Conservation (phyloP, 1,139 yeast species). For the Suhomyces chickasaworum region DNA sequence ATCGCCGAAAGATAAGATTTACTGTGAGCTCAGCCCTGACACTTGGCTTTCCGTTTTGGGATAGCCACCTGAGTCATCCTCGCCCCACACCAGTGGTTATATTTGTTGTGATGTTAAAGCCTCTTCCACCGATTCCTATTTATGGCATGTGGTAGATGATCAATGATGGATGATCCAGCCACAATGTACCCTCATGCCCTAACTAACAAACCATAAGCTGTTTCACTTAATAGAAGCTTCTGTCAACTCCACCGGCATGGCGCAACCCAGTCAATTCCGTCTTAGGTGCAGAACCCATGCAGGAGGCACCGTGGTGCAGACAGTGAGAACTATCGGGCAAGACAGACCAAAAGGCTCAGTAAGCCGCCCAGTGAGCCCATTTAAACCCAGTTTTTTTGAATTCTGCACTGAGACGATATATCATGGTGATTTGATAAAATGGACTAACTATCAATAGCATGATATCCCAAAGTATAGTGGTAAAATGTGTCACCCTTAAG, state of each 20-base stretch:
- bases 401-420: too few relatives aligned
- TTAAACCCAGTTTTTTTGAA: background rate
- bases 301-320: background rate
- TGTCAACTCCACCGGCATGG: background rate
- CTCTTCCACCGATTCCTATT: too few relatives aligned
- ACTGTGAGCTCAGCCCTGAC: conserved; percentile 3
- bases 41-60: background rate
- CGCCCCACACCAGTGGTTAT: background rate
- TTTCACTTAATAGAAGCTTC: background rate
- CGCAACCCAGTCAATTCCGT: background rate
- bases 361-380: background rate
- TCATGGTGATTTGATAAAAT: too few relatives aligned
- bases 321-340: background rate
- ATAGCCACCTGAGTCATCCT: background rate
- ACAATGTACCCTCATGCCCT: background rate
- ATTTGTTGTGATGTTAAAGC: too few relatives aligned
- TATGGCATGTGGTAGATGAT: too few relatives aligned
- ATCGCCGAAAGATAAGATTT: conserved; percentile 7
- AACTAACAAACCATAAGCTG: background rate
- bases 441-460: too few relatives aligned
- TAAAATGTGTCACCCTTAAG: background rate
- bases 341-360: background rate
- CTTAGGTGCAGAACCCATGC: background rate
- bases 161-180: background rate
- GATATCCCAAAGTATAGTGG: too few relatives aligned